Evolutionary conservation across 768 basidiomycete species (phyloP).

Genomic region (Psilocybe azurescens): DNA sequence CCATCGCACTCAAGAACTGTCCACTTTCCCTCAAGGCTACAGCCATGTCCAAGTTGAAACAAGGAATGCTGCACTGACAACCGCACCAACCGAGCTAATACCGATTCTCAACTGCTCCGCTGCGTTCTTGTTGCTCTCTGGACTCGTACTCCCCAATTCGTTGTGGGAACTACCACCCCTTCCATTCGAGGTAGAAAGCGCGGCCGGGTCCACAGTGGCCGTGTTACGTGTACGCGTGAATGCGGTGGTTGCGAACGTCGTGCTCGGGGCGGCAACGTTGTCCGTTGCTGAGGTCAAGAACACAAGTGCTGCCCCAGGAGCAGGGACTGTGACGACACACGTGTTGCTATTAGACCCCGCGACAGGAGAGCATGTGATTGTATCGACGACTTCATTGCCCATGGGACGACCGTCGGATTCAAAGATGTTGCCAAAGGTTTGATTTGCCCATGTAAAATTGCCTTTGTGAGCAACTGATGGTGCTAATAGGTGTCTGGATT

Average conservation of each 20-base stretch:
- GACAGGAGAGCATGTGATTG: constrained; percentile 59
- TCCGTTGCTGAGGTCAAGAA: constrained; percentile 53
- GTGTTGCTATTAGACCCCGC: constrained; percentile 36
- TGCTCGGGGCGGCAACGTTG: constrained; percentile 36
- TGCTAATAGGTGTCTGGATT: constrained; percentile 57
- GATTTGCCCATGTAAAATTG: constrained; percentile 76
- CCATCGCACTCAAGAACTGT: background rate
- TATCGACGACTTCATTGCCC: constrained; percentile 58
- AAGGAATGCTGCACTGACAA: background rate
- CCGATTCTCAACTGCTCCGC: background rate
- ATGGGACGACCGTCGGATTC: constrained; percentile 68
- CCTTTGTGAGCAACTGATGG: constrained; percentile 59
- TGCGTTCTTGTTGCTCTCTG: constrained; percentile 1
- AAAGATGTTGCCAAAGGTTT: constrained; percentile 67
- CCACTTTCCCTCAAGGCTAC: background rate
- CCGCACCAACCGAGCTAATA: background rate
- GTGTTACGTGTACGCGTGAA: constrained; percentile 55
- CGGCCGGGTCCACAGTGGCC: constrained; percentile 53
- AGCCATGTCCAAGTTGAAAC: background rate
- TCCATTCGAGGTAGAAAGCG: constrained; percentile 59
- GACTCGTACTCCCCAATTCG: constrained; percentile 6
- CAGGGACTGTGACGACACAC: constrained; percentile 68
- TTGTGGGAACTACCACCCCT: background rate
- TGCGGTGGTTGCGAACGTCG: constrained; percentile 57
- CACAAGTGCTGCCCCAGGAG: constrained; percentile 75